Evolutionary conservation across 2,329 filamentous ascomycete species (phyloP), one percentile per base, ranked within the genome.

Genomic region (Pyricularia sp.): DNA sequence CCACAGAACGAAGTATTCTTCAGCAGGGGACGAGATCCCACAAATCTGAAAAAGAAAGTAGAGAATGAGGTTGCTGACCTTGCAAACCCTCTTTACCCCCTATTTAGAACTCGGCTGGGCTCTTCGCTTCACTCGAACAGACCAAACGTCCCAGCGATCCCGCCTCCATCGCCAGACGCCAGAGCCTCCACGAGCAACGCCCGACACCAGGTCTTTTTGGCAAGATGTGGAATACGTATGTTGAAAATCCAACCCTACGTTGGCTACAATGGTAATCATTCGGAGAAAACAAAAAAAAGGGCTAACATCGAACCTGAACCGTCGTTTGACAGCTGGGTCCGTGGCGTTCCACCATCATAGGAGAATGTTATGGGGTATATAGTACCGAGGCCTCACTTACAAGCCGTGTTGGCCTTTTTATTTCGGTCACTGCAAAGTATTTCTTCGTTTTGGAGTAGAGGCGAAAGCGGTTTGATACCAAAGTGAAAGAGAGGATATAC

Each of bases 171-270:
- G 78, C 79, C n/a, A 79, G 83, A 16, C 81, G 83, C 6, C 78
- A 81, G 70, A 84, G 82, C 70, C 75, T 85, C 69, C 77, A 76
- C 33, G 83, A 86, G 65, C 83, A 85, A 71, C 77, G 78, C 66
- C 76, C 76, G 16, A 73, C 76, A 62, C 71, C 77, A 1, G 82
- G 82, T 55, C 73, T 85, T 67, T 74, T 85, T 63, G 81, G 80
- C 64, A 76, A 79, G 67, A 78, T 84, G 75, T 86, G 84, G 80
- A 78, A 84, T 69, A 84, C 79, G 83, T 85, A 73, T 64, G 81
- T 70, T 13, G 33, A 44, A 2, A 22, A 8, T 13, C 30, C 33
- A 26, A 26, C 26, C 16, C 60, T 12, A n/a, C 7, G 19, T n/a
- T 2, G 26, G 10, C 16, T 40, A n/a, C 8, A 10, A 10, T 19